These are phyloP conservation scores for Pezicula neosporulosa DNA, from an alignment of 2,329 filamentous ascomycete species.

Conservation along the genomic window DNA sequence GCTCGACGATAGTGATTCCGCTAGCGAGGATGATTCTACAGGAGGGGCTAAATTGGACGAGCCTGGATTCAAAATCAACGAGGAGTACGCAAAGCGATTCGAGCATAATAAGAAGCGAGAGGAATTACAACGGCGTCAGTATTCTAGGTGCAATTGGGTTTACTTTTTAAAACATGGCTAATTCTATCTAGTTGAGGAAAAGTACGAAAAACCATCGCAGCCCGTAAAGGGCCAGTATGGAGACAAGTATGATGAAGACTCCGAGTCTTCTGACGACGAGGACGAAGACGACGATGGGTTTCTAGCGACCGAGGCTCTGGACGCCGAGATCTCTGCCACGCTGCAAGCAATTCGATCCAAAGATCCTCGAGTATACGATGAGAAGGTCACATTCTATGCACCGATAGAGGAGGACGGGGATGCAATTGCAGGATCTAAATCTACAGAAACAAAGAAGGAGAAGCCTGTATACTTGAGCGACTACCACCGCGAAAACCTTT, in stretches of 20 bases:
- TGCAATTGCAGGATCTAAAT: constrained; percentile 18
- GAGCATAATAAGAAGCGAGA: constrained; percentile 98
- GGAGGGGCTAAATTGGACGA: constrained; percentile 31
- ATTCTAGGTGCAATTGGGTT: constrained; percentile 8
- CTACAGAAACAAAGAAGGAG: constrained; percentile 57
- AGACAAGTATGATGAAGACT: constrained; percentile 45
- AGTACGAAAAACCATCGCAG: constrained; percentile 53
- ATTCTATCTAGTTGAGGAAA: constrained; percentile 72
- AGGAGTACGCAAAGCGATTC: constrained; percentile 83
- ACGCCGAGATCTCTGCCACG: constrained; percentile 83
- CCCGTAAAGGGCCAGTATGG: constrained; percentile 39
- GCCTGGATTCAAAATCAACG: constrained; percentile 73
- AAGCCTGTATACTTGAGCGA: constrained; percentile 85
- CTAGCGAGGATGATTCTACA: constrained; percentile 28
- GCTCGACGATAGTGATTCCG: constrained; percentile 48
- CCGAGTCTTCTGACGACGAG: constrained; percentile 70
- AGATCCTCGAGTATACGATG: constrained; percentile 88
- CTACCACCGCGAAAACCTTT: constrained; percentile 88
- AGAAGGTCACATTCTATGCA: constrained; percentile 72
- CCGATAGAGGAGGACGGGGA: constrained; percentile 51
- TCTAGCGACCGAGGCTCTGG: constrained; percentile 78
- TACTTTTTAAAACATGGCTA: constrained; percentile 13
- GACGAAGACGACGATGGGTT: constrained; percentile 89
- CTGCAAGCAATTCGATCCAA: constrained; percentile 85
- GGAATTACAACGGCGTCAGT: constrained; percentile 68